phyloP scores from a whole-genome alignment of 495 filamentous ascomycete species.

The Terfezia boudieri region DNA sequence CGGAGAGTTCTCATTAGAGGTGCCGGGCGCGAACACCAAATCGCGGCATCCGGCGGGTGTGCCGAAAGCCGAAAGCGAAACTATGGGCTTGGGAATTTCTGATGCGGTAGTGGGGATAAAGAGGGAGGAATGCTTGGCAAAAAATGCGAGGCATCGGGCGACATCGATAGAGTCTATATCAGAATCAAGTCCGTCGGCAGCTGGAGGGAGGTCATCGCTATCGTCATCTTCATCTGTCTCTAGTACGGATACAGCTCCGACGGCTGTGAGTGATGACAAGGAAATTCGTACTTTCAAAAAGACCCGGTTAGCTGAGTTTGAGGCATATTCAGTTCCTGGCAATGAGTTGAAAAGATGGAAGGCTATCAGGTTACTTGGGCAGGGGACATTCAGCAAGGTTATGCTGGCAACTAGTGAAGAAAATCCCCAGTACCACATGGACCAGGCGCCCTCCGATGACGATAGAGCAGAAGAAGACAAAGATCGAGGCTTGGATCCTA shows the following conservation, averaged over 20 bases:
- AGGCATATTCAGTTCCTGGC: slow-evolving; percentile 35
- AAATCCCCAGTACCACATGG: slow-evolving; percentile 14
- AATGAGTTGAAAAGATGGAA: slow-evolving; percentile 42
- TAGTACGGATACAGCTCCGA: slow-evolving; percentile 8
- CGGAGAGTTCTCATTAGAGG: slow-evolving; percentile 5
- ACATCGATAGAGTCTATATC: slow-evolving; percentile 26
- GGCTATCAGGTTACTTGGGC: slow-evolving; percentile 57
- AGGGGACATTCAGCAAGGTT: slow-evolving; percentile 90
- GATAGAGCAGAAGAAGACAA: slow-evolving; percentile 25
- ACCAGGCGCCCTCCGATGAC: slow-evolving; percentile 23
- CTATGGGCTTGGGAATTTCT: slow-evolving; percentile 21
- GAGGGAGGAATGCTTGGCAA: slow-evolving; percentile 2
- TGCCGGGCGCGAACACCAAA: slow-evolving; percentile 4
- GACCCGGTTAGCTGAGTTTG: slow-evolving; percentile 33
- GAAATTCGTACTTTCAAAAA: slow-evolving; percentile 15
- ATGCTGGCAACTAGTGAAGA: slow-evolving; percentile 53
- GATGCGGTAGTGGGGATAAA: slow-evolving; percentile 20
- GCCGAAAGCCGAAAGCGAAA: slow-evolving; percentile 5
- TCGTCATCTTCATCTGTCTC: slow-evolving; percentile 20
- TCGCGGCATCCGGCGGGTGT: slow-evolving; percentile 6
- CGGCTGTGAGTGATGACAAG: slow-evolving; percentile 2
- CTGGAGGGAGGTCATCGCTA: slow-evolving; percentile 19
- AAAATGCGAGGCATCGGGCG: slow-evolving; percentile 40
- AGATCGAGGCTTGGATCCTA: slow-evolving; percentile 26
- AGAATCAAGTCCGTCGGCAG: slow-evolving; percentile 16